phyloP scores from a whole-genome alignment of 176 grass and related monocot species.

The Leersia perrieri region DNA sequence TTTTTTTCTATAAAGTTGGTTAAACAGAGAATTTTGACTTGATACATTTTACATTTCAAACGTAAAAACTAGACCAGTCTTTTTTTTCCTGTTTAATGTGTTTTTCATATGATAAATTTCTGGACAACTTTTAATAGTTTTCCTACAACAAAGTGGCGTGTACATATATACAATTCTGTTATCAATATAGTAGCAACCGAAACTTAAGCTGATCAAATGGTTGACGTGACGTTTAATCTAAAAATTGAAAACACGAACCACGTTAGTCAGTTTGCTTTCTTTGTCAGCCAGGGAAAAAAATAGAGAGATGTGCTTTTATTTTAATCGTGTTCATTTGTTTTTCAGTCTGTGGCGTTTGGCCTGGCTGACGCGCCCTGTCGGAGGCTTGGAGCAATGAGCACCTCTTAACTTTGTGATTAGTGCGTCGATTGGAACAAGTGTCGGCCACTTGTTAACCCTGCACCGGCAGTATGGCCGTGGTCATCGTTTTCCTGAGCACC shows the following conservation, averaged over 20 bases:
- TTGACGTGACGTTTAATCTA: conserved; percentile 9
- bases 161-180: too few relatives aligned
- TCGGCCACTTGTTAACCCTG: background rate
- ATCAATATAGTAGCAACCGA: background rate
- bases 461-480: background rate
- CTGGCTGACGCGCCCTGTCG: background rate
- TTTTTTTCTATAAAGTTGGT: too few relatives aligned
- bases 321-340: background rate
- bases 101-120: background rate
- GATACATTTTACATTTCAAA: too few relatives aligned
- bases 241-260: background rate
- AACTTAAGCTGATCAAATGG: background rate
- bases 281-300: background rate
- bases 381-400: background rate
- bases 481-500: background rate
- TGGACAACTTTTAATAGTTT: background rate
- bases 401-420: background rate
- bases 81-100: background rate
- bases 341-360: background rate
- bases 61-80: background rate
- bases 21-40: too few relatives aligned
- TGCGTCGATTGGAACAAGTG: background rate
- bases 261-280: background rate
- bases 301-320: background rate
- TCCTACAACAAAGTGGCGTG: background rate